phyloP scores from a whole-genome alignment of 441 rosid genomes.

The Euphorbia schlechtendalii region DNA sequence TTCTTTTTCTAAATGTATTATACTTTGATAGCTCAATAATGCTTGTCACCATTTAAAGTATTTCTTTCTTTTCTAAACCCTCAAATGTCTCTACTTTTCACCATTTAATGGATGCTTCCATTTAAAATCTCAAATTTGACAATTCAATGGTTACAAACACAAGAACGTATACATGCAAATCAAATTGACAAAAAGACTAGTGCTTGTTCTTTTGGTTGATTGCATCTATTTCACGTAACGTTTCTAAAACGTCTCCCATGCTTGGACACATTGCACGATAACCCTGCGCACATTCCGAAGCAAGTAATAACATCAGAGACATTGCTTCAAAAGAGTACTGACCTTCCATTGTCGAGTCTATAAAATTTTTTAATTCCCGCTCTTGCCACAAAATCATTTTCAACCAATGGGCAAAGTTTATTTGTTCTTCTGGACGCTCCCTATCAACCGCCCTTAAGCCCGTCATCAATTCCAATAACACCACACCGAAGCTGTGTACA shows the following conservation, averaged over 20 bases:
- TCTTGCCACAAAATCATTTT: conserved; percentile 45
- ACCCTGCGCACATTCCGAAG: conserved; percentile 48
- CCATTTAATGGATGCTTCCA: too few species aligned
- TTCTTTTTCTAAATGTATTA: too few species aligned
- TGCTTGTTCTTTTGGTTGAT: background rate
- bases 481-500: conserved; percentile 81
- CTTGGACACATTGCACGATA: conserved; percentile 70
- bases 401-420: conserved; percentile 58
- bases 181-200: background rate
- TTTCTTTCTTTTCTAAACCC: too few species aligned
- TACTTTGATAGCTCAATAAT: too few species aligned
- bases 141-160: background rate
- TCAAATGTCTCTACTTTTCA: too few species aligned
- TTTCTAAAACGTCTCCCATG: conserved; percentile 67
- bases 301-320: conserved; percentile 47
- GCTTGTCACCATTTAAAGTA: too few species aligned
- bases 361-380: conserved; percentile 45
- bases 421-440: conserved; percentile 47
- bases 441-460: conserved; percentile 58
- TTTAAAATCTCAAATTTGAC: background rate
- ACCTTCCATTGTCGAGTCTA: conserved; percentile 63
- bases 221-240: conserved; percentile 29
- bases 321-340: conserved; percentile 62
- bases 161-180: too few species aligned
- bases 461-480: conserved; percentile 68